phyloP scores from a whole-genome alignment of 2,329 filamentous ascomycete genomes.

The Pseudogymnoascus verrucosus region DNA sequence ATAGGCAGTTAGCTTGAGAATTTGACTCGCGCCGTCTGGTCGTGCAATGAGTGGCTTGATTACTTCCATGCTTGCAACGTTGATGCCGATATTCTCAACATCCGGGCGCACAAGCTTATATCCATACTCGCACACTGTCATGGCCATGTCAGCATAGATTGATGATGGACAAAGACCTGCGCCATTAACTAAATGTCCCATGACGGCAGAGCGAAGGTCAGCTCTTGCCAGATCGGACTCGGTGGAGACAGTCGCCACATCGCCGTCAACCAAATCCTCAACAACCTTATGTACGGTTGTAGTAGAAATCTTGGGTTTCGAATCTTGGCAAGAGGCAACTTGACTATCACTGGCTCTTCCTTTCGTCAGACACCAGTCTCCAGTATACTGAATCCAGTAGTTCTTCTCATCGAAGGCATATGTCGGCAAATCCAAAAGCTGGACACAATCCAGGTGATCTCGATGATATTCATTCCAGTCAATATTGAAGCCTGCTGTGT shows the following conservation, averaged over 20 bases:
- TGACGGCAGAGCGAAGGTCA: constrained; percentile 45
- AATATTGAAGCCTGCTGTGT: constrained; percentile 53
- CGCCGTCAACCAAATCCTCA: constrained; percentile 43
- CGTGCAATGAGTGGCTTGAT: constrained; percentile 60
- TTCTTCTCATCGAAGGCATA: constrained; percentile 65
- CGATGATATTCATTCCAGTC: constrained; percentile 65
- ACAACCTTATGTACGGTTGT: constrained; percentile 49
- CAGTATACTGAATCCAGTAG: constrained; percentile 56
- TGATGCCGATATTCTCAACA: constrained; percentile 47
- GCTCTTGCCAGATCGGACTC: constrained; percentile 48
- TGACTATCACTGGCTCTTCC: constrained; percentile 29
- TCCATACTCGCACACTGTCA: constrained; percentile 59
- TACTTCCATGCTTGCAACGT: constrained; percentile 60
- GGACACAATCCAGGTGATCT: constrained; percentile 49
- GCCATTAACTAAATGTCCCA: constrained; percentile 53
- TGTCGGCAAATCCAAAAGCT: constrained; percentile 55
- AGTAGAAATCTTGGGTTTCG: constrained; percentile 44
- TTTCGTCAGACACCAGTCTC: constrained; percentile 63
- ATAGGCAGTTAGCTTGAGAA: constrained; percentile 53
- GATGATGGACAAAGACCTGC: constrained; percentile 48
- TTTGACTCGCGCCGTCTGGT: constrained; percentile 38
- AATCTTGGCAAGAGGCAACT: constrained; percentile 8
- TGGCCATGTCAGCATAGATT: constrained; percentile 51
- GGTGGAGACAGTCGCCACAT: constrained; percentile 42
- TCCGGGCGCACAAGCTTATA: constrained; percentile 55